Evolutionary conservation across 345 rosid genomes (phyloP).

Genomic region (Limnanthes douglasii): DNA sequence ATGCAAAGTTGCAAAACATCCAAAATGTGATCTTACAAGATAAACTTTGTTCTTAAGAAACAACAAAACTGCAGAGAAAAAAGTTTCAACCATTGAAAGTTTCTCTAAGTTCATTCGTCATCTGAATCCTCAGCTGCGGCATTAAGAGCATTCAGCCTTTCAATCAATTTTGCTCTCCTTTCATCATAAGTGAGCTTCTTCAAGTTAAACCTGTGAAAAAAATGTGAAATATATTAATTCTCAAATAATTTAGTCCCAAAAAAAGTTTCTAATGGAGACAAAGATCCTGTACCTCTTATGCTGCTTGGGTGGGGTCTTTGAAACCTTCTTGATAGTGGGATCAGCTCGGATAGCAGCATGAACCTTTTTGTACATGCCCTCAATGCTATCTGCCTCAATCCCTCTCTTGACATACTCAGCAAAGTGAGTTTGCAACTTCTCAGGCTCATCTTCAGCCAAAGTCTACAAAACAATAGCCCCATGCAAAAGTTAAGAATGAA

Average conservation of each 20-base stretch:
- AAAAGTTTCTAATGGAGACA: too few species aligned
- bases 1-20: too few species aligned
- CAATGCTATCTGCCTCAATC: constrained; percentile 35
- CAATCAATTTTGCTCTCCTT: constrained; percentile 28
- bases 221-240: too few species aligned
- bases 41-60: too few species aligned
- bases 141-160: constrained; percentile 30
- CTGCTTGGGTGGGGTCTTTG: constrained; percentile 30
- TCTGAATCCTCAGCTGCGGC: constrained; percentile 15
- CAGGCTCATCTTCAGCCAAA: constrained; percentile 52
- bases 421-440: constrained; percentile 57
- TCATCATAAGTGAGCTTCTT: constrained; percentile 42
- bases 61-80: too few species aligned
- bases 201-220: constrained; percentile 30
- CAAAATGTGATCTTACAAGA: too few species aligned
- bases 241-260: too few species aligned
- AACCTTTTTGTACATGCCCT: constrained; percentile 54
- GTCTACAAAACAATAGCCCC: constrained; percentile 12
- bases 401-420: constrained; percentile 38
- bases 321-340: constrained; percentile 32
- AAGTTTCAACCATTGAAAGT: too few species aligned
- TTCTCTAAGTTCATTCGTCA: too few species aligned
- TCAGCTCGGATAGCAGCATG: constrained; percentile 65
- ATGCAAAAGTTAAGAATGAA: neutral
- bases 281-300: constrained; percentile 48